Evolutionary conservation across 2,329 filamentous ascomycete genomes (phyloP).

Genomic region (Iodosphaeria phyllophila): DNA sequence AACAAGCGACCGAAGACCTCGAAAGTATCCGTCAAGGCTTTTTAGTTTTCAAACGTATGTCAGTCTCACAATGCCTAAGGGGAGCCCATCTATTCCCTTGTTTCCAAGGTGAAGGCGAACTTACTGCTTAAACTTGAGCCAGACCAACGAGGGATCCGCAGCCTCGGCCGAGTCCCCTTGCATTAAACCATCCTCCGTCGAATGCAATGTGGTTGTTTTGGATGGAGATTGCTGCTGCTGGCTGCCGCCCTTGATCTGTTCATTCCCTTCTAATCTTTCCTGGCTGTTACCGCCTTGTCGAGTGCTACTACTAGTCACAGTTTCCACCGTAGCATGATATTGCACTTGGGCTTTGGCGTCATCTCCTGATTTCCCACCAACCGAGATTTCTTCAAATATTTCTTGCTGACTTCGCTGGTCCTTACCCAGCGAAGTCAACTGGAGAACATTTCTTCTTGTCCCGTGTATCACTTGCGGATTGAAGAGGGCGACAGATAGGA

Average conservation of each 20-base stretch:
- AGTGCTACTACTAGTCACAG: no score
- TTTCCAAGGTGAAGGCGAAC: no score
- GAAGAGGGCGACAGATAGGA: slow-evolving; percentile 22
- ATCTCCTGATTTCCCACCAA: slow-evolving; percentile 1
- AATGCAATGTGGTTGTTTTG: no score
- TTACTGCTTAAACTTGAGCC: slow-evolving; percentile 24
- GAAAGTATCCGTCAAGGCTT: slow-evolving; percentile 70
- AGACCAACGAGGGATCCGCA: no score
- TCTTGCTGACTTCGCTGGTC: slow-evolving; percentile 6
- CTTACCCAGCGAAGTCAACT: slow-evolving; percentile 10
- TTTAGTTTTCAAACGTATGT: slow-evolving; percentile 5
- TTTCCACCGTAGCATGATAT: no score
- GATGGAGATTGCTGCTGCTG: no score
- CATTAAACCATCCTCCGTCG: no score
- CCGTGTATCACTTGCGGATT: slow-evolving; percentile 9
- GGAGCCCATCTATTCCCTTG: background rate
- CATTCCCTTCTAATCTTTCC: slow-evolving; percentile 9
- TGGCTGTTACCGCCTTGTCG: no score
- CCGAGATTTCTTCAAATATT: slow-evolving; percentile 1
- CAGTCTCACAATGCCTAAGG: background rate
- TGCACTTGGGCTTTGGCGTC: background rate
- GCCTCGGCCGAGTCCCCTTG: no score
- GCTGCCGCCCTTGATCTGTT: slow-evolving; percentile 7
- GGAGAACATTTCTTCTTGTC: slow-evolving; percentile 10
- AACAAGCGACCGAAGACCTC: slow-evolving; percentile 56